Evolutionary conservation across 306 rosid species (phyloP), one percentile per base, ranked within the genome.

Genomic region (Prunus fruticosa): DNA sequence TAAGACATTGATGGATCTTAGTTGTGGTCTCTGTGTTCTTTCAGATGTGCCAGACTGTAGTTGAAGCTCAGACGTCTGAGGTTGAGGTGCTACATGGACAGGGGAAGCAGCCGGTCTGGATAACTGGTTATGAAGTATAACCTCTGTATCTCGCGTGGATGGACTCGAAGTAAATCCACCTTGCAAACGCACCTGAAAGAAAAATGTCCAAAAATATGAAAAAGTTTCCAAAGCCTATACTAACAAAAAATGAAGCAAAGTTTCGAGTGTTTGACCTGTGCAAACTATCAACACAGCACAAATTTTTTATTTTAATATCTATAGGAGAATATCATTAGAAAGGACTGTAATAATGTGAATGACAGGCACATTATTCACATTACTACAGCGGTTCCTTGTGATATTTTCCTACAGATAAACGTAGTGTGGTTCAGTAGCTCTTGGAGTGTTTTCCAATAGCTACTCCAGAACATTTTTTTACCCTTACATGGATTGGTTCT

Each of bases 381-480:
- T 71, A 74, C 69, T n/a, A 73, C 2, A 47, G 27, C 47, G 43
- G 9, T 12, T 69, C 43, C 28, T 46, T 5, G 57, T 14, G 12
- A 66, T 43, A n/a, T 67, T 7, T 32, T 67, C 38, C 19, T 45
- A 11, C 6, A 45, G 6, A 27, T 47, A 14, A 6, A 12, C 51
- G 38, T 70, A 23, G 20, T 50, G 28, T 56, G 60, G 52, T 51
- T 71, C 69, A 76, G 34, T 38, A 34, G 69, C 50, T 57, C 66
- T 38, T 68, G 71, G 65, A 79, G 79, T 45, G 69, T 1, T 38
- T 0, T 38, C 0, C 0, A 38, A 1, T 38, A 6, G 43, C 43
- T 38, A 38, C 8, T 1, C 67, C 67, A 66, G 61, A 57, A 19
- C 51, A 69, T 34, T 51, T 75, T 74, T 82, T 90, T 90, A 92